A percentile compares a stretch with the other conserved stretches of the same genome.
These are phyloP conservation scores for Clarkia xantiana DNA, from an alignment of 345 rosid genomes.

Conservation along the genomic window DNA sequence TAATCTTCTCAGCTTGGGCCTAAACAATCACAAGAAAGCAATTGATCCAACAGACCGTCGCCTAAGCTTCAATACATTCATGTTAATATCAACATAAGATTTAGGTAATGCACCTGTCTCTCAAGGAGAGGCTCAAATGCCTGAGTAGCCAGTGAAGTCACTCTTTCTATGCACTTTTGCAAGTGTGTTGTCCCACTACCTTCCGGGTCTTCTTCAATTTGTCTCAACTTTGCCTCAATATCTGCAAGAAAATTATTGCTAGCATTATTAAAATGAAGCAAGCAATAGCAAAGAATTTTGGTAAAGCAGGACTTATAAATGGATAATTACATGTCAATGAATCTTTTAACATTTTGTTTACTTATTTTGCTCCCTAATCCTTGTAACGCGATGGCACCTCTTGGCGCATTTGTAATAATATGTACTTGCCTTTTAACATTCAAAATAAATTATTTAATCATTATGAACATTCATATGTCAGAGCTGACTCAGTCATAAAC, in stretches of 20 bases:
- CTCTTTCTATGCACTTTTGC: slow-evolving; percentile 70
- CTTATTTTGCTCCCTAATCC: no score
- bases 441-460: background rate
- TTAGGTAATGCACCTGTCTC: slow-evolving; percentile 62
- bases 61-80: background rate
- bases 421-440: no score
- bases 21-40: slow-evolving; percentile 14
- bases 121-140: slow-evolving; percentile 94
- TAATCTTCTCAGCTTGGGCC: slow-evolving; percentile 98
- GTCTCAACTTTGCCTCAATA: slow-evolving; percentile 85
- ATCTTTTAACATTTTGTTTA: no score
- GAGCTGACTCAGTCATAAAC: no score
- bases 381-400: no score
- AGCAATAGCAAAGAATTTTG: background rate
- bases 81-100: slow-evolving; percentile 5
- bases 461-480: background rate
- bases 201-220: slow-evolving; percentile 95
- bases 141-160: slow-evolving; percentile 57
- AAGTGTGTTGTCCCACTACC: slow-evolving; percentile 88
- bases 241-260: slow-evolving; percentile 26
- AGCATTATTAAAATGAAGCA: background rate
- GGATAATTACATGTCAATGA: no score
- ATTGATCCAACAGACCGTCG: background rate
- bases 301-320: background rate
- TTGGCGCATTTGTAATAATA: no score